These are phyloP conservation scores for Tagetes patula DNA, from an alignment of 129 eudicot species.

Conservation along the genomic window DNA sequence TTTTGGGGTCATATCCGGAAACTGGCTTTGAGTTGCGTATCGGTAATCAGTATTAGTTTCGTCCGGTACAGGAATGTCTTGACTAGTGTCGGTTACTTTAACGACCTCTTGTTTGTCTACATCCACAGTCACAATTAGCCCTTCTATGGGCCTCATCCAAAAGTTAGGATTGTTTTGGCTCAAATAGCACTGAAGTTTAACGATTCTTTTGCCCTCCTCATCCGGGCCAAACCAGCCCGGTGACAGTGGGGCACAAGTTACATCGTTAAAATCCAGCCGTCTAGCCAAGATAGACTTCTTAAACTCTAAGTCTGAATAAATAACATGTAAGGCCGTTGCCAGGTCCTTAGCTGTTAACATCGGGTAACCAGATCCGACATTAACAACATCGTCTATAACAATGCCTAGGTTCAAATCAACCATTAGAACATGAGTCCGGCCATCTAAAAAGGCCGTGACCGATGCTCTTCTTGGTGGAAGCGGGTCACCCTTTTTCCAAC, in stretches of 20 bases:
- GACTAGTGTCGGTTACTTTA: constrained; percentile 48
- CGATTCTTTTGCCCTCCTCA: constrained; percentile 57
- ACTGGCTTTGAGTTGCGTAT: constrained; percentile 17
- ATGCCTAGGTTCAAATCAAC: constrained; percentile 49
- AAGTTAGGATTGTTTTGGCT: constrained; percentile 53
- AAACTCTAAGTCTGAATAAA: constrained; percentile 36
- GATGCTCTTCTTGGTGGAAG: constrained; percentile 61
- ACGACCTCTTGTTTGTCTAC: constrained; percentile 41
- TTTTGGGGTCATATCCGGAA: constrained; percentile 18
- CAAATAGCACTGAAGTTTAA: constrained; percentile 61
- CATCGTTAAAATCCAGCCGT: constrained; percentile 46
- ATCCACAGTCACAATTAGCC: constrained; percentile 49
- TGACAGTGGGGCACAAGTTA: constrained; percentile 50
- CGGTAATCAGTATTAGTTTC: constrained; percentile 51
- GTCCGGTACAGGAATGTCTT: constrained; percentile 56
- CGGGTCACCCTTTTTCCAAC: constrained; percentile 59
- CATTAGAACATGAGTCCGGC: constrained; percentile 41
- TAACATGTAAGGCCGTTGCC: constrained; percentile 27
- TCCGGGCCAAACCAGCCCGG: constrained; percentile 66
- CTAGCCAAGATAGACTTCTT: constrained; percentile 48
- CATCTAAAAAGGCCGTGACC: constrained; percentile 38
- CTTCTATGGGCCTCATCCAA: constrained; percentile 81
- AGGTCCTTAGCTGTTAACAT: constrained; percentile 45
- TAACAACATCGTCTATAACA: constrained; percentile 35
- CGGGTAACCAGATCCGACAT: constrained; percentile 54